Evolutionary conservation across 495 filamentous ascomycete species (phyloP), one percentile per base, ranked within the genome.

Genomic region (Hypoxylon fuscum): DNA sequence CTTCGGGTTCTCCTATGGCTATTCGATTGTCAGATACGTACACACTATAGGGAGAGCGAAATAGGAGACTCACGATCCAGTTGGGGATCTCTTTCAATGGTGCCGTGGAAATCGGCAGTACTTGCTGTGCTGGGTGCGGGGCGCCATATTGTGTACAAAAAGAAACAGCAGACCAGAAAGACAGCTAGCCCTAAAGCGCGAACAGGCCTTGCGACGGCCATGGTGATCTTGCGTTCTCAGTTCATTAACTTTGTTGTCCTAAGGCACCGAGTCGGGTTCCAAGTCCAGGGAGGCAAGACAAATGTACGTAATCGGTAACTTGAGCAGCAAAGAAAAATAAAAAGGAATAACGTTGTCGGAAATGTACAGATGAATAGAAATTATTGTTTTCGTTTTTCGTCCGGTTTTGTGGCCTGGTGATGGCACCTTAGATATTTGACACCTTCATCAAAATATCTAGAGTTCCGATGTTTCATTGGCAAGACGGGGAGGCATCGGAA

Each of bases 1-100:
- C 92, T 53, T 87, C 83, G 22, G 93, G 93, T 76, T 97, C 93
- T 56, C 85, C 87, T 12, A 88, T 94, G 27, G 81, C 93, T 97
- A 66, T 59, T 61, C 7, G 12, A 31, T 27, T 38, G 53, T 55
- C 38, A 51, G 53, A 37, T 27, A 27, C 18, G n/a, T 23, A 40
- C 5, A 6, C 1, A 14, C 12, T 18, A 5, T 17, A n/a, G 14
- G 15, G 1, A 31, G 37, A 48, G 41, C 14, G 14, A 37, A 44
- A 23, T 40, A 40, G 17, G 29, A 27, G 25, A 78, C 86, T 54
- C 81, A 95, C 93, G 86, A 73, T 96, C 90, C 70, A 94, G 71
- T 69, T 92, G 89, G 50, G 93, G 93, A 74, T 97, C 93, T 35
- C 82, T 78, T 49, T 86, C 83, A 63, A 87, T 83, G 56, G 82